phyloP scores from a whole-genome alignment of 139 green algal genomes.

The Closterium sp. region DNA sequence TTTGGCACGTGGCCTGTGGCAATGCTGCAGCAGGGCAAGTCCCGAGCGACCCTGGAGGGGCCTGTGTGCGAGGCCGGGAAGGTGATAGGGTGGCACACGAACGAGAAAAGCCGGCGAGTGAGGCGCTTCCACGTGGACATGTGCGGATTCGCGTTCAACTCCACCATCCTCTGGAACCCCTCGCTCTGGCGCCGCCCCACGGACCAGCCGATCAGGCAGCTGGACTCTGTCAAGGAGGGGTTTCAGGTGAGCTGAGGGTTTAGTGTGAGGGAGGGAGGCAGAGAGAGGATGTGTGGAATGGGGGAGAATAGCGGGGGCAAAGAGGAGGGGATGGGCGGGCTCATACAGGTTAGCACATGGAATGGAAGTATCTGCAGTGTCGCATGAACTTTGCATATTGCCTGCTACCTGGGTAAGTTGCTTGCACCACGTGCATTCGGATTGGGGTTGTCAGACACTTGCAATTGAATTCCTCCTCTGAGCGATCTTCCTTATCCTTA shows the following conservation, averaged over 20 bases:
- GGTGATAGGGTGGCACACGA: slow-evolving; percentile 37
- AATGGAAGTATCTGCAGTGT: no score
- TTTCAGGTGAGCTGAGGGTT: slow-evolving; percentile 25
- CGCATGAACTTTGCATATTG: no score
- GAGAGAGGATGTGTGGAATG: background rate
- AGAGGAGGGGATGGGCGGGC: no score
- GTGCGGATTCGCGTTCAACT: slow-evolving; percentile 42
- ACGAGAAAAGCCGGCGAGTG: slow-evolving; percentile 20
- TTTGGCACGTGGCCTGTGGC: slow-evolving; percentile 37
- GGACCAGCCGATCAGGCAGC: slow-evolving; percentile 16
- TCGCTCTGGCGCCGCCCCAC: background rate
- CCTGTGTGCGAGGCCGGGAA: slow-evolving; percentile 14
- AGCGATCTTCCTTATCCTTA: no score
- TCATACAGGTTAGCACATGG: no score
- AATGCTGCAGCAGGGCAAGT: slow-evolving; percentile 38
- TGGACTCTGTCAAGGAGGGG: slow-evolving; percentile 36
- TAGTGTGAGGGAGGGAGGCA: background rate
- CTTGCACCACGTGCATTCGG: no score
- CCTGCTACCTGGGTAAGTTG: no score
- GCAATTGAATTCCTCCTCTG: no score
- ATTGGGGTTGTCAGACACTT: no score
- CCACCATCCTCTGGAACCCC: slow-evolving; percentile 33
- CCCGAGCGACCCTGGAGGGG: slow-evolving; percentile 5
- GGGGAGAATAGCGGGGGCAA: no score
- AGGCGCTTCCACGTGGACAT: slow-evolving; percentile 42